Base-by-base conservation (phyloP, 352 stramenopile genomes). In the Globisporangium nunn region DNA sequence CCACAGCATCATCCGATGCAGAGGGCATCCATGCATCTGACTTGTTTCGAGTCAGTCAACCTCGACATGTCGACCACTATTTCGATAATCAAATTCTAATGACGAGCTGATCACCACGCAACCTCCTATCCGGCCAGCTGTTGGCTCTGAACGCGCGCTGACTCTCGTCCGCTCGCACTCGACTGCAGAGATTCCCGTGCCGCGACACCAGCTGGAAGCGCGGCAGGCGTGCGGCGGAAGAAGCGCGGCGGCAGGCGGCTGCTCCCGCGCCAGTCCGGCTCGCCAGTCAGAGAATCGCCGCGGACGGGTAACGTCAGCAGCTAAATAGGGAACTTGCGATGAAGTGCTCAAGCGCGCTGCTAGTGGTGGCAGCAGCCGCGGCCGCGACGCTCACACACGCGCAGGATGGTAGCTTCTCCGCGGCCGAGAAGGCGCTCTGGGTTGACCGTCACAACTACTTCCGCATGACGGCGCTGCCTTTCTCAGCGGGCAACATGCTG, bases 391-490 rank as follows among this genome's bases (percentile, higher is more conserved):
- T 33, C 15, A 58, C 60, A 7, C 4, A 45, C 28, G 58, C 58
- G n/a, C 58, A 64, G 52, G 58, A 64, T 50, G 50, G 55, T 2
- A 50, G 53, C 30, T 69, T 72, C 51, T 54, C 64, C 31, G 40
- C 49, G 12, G 66, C 69, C 14, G 74, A 85, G 41, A 68, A 88
- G 55, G 74, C 75, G 11, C 69, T 87, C 37, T 87, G 76, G 76
- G 71, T 89, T 56, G 78, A 89, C 66, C 78, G 78, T 14, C 72
- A 86, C 68, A 86, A 88, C 67, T 91, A 81, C 66, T 91, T 91
- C 67, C 80, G 80, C 18, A 83, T 84, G 53, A 80, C 77, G n/a
- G 80, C 70, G 8, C 46, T 88, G 53, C 80, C 80, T 1, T 91
- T 72, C 62, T 71, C 77, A 6, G 80, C 80, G 3, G 67, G 62